Evolutionary conservation across 495 filamentous ascomycete genomes (phyloP).

Genomic region (Lepraria neglecta): DNA sequence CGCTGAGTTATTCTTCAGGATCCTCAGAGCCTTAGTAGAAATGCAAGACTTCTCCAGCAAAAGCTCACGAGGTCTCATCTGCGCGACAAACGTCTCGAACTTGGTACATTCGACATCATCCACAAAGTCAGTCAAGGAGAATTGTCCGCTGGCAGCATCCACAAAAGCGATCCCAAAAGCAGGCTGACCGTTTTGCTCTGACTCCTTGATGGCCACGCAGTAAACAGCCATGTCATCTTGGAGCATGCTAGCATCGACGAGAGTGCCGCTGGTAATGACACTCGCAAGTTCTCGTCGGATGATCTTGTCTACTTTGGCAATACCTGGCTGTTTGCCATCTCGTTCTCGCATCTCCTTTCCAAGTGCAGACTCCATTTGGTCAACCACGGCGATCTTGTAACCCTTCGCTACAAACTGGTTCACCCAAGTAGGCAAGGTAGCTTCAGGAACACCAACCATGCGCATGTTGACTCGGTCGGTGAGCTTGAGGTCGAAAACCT

Average conservation of each 20-base stretch:
- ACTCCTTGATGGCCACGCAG: conserved; percentile 94
- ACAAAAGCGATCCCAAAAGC: conserved; percentile 91
- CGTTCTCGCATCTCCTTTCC: conserved; percentile 98
- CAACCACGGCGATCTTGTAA: conserved; percentile 92
- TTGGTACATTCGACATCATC: conserved; percentile 94
- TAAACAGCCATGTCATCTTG: conserved; percentile 97
- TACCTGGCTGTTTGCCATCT: conserved; percentile 46
- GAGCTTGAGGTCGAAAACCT: conserved; percentile 95
- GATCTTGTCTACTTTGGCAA: conserved; percentile 60
- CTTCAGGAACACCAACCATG: conserved; percentile 92
- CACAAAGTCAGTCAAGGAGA: conserved; percentile 82
- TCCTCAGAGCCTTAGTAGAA: conserved; percentile 80
- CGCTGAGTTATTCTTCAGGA: conserved; percentile 89
- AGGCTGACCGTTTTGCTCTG: conserved; percentile 65
- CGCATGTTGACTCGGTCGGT: conserved; percentile 99
- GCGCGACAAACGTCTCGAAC: conserved; percentile 95
- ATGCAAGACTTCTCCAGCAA: conserved; percentile 82
- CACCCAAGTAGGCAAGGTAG: conserved; percentile 84
- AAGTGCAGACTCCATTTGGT: conserved; percentile 90
- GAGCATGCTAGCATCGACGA: conserved; percentile 94
- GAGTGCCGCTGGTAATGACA: conserved; percentile 84
- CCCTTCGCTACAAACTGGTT: conserved; percentile 93
- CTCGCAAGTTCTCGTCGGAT: conserved; percentile 86
- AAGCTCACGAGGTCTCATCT: conserved; percentile 83
- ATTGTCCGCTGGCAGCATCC: conserved; percentile 93